Conservation (phyloP, 2,329 filamentous ascomycete species). For the Epichloe sylvatica region DNA sequence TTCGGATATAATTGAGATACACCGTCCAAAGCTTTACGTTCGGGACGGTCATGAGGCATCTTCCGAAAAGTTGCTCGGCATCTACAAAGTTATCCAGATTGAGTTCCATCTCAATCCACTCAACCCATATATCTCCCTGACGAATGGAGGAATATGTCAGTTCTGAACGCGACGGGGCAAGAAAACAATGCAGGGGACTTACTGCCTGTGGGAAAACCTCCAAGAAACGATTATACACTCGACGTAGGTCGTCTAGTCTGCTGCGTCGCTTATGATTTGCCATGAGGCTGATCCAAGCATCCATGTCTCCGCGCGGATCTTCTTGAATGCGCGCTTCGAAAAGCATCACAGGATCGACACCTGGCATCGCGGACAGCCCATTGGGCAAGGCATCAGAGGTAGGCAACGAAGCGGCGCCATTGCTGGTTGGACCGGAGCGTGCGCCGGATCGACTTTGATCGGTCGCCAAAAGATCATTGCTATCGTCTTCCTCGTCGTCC, state of each 20-base stretch:
- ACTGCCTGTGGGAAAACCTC: slow-evolving; percentile 82
- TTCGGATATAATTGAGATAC: slow-evolving; percentile 90
- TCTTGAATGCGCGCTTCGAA: slow-evolving; percentile 85
- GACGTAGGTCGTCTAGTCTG: slow-evolving; percentile 67
- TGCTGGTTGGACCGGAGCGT: slow-evolving; percentile 6
- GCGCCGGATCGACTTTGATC: slow-evolving; percentile 7
- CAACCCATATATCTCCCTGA: slow-evolving; percentile 83
- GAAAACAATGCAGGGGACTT: slow-evolving; percentile 26
- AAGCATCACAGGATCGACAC: slow-evolving; percentile 56
- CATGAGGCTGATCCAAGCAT: slow-evolving; percentile 83
- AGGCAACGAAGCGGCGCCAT: slow-evolving; percentile 10
- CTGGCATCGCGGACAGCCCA: slow-evolving; percentile 25
- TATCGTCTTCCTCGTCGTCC: slow-evolving; percentile 38
- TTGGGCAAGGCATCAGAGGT: slow-evolving; percentile 15
- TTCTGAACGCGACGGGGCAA: background rate
- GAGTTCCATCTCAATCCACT: slow-evolving; percentile 80
- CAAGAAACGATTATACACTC: slow-evolving; percentile 74
- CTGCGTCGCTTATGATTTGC: slow-evolving; percentile 69
- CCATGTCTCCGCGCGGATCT: slow-evolving; percentile 82
- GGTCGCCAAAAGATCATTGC: slow-evolving; percentile 10
- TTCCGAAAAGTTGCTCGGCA: slow-evolving; percentile 72
- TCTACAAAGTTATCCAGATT: slow-evolving; percentile 68
- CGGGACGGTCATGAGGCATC: slow-evolving; percentile 62
- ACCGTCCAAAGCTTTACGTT: slow-evolving; percentile 82
- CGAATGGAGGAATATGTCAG: slow-evolving; percentile 17